Percentiles rank a stretch among this genome's conserved stretches.
Evolutionary conservation across 2,329 filamentous ascomycete species (phyloP).

Genomic region (Penicillium sp.): DNA sequence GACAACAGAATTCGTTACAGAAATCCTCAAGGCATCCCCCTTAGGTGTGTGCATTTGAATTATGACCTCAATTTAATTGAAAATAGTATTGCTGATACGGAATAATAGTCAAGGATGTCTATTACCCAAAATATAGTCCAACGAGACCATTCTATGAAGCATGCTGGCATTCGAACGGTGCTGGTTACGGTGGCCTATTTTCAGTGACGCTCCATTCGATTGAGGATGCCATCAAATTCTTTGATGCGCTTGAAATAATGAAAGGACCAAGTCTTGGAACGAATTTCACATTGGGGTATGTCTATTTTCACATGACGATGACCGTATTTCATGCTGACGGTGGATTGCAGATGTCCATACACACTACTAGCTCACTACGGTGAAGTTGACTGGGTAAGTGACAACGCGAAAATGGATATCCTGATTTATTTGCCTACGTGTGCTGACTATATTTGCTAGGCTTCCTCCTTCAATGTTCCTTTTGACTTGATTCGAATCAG

Average conservation of each 20-base stretch:
- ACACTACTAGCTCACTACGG: conserved; percentile 86
- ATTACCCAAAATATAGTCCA: conserved; percentile 78
- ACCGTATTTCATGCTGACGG: conserved; percentile 1
- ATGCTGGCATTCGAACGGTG: conserved; percentile 67
- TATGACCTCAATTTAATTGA: background rate
- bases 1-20: conserved; percentile 80
- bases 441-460: conserved; percentile 38
- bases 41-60: conserved; percentile 36
- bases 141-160: conserved; percentile 72
- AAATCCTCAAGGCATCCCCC: conserved; percentile 60
- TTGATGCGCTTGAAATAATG: conserved; percentile 77
- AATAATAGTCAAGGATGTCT: conserved; percentile 65
- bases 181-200: conserved; percentile 86
- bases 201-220: conserved; percentile 74
- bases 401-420: background rate
- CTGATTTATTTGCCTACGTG: background rate
- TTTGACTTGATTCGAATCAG: conserved; percentile 78
- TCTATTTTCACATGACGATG: background rate
- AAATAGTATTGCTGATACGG: background rate
- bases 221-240: conserved; percentile 73
- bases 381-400: conserved; percentile 81
- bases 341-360: conserved; percentile 69
- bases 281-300: conserved; percentile 78
- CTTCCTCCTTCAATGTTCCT: conserved; percentile 74
- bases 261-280: conserved; percentile 95